Percentiles rank a stretch among this genome's conserved stretches.
These are phyloP conservation scores for Microbotryum silenes-acaulis DNA, from an alignment of 1,284 basidiomycete genomes.

Conservation along the genomic window DNA sequence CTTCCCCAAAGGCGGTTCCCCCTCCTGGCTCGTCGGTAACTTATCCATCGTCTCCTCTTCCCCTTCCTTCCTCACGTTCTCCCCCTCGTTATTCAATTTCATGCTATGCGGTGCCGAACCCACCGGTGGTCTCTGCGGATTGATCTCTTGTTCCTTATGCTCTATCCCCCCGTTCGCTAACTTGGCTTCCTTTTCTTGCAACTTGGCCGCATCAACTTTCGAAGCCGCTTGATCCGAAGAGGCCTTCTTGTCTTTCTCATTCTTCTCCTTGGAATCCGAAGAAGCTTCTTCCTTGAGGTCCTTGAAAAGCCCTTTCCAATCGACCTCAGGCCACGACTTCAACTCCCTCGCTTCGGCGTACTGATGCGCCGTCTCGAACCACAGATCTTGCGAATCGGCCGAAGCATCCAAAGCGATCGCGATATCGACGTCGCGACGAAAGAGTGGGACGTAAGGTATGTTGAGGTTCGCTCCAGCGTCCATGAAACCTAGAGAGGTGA, in stretches of 20 bases:
- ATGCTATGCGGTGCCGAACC: constrained; percentile 25
- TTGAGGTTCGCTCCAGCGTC: constrained; percentile 46
- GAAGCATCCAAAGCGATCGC: constrained; percentile 46
- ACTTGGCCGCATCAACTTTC: constrained; percentile 36
- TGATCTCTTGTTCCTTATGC: constrained; percentile 1
- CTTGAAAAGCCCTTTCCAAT: constrained; percentile 38
- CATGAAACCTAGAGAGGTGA: constrained; percentile 44
- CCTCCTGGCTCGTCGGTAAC: constrained; percentile 13
- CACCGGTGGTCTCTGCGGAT: constrained; percentile 18
- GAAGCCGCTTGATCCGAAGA: constrained; percentile 4
- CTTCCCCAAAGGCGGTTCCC: constrained; percentile 18
- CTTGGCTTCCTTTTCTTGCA: constrained; percentile 15
- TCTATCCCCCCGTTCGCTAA: not conserved
- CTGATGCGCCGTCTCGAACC: constrained; percentile 45
- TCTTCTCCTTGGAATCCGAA: constrained; percentile 3
- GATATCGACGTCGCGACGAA: constrained; percentile 44
- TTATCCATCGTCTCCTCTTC: constrained; percentile 7
- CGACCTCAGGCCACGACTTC: constrained; percentile 42
- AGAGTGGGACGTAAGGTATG: constrained; percentile 44
- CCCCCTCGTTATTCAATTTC: constrained; percentile 35
- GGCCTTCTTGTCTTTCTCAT: not conserved
- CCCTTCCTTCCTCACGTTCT: not conserved
- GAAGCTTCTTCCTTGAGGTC: constrained; percentile 1
- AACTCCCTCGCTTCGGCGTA: constrained; percentile 42
- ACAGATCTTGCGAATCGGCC: constrained; percentile 45